Conservation (phyloP, 129 eudicot genomes). For the Pulicaria dysenterica region DNA sequence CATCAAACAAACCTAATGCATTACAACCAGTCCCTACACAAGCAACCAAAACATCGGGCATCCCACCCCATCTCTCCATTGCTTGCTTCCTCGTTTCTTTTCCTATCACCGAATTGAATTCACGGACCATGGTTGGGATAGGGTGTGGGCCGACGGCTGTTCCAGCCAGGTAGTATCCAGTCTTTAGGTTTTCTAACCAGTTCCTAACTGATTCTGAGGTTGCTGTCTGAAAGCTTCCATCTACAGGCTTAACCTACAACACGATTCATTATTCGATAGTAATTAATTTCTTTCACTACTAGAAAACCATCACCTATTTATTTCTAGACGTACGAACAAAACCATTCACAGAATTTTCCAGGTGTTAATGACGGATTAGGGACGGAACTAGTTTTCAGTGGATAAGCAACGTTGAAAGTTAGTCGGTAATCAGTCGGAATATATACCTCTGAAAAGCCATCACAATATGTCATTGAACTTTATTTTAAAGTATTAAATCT, state of each 20-base stretch:
- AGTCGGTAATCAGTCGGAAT: no score
- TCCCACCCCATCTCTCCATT: conserved; percentile 78
- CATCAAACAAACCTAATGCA: conserved; percentile 71
- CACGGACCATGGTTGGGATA: conserved; percentile 67
- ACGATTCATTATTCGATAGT: background rate
- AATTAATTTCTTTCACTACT: background rate
- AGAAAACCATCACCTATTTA: background rate
- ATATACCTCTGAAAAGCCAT: no score
- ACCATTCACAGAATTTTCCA: no score
- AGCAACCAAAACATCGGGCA: conserved; percentile 69
- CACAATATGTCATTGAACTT: no score
- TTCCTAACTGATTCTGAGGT: conserved; percentile 57
- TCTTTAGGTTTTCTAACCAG: conserved; percentile 55
- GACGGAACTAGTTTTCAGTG: no score
- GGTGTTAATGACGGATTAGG: no score
- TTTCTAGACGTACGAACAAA: background rate
- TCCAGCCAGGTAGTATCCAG: conserved; percentile 52
- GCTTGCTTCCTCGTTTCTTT: conserved; percentile 76
- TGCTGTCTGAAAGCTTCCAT: conserved; percentile 61
- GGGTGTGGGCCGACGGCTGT: conserved; percentile 74
- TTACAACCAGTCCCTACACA: conserved; percentile 81
- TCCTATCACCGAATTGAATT: conserved; percentile 72
- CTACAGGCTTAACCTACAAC: conserved; percentile 41
- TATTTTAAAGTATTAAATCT: no score
- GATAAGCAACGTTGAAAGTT: no score